Conservation (phyloP, 2,329 filamentous ascomycete genomes). For the Trichoderma semiorbis region DNA sequence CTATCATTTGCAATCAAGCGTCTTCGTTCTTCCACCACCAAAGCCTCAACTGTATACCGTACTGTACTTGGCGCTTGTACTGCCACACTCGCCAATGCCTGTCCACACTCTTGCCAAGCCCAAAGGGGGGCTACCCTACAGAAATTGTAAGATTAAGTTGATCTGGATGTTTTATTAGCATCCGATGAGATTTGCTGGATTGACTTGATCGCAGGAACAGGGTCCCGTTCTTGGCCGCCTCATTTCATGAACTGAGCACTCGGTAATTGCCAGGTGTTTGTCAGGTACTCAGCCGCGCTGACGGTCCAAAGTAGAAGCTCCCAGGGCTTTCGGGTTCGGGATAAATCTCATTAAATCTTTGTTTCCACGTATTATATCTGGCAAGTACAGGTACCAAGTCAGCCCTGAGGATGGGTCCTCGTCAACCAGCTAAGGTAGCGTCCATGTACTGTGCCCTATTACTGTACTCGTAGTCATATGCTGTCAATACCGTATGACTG, state of each 20-base stretch:
- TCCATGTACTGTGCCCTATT: not conserved
- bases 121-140: conserved; percentile 1
- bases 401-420: conserved; percentile 12
- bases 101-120: not conserved
- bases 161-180: not conserved
- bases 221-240: not conserved
- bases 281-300: not conserved
- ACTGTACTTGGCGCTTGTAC: not conserved
- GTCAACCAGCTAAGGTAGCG: not conserved
- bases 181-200: not conserved
- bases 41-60: not conserved
- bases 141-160: not conserved
- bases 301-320: not conserved
- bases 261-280: not conserved
- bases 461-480: not conserved
- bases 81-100: not conserved
- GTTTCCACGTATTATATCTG: not conserved
- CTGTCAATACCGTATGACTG: not conserved
- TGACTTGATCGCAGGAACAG: not conserved
- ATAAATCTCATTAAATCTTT: not conserved
- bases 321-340: not conserved
- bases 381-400: conserved; percentile 11
- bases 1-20: not conserved
- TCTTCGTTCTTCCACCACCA: too few species aligned
- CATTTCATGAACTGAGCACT: not conserved